These are phyloP conservation scores for Saururus chinensis DNA, from an alignment of 164 flowering plant species.

Conservation along the genomic window DNA sequence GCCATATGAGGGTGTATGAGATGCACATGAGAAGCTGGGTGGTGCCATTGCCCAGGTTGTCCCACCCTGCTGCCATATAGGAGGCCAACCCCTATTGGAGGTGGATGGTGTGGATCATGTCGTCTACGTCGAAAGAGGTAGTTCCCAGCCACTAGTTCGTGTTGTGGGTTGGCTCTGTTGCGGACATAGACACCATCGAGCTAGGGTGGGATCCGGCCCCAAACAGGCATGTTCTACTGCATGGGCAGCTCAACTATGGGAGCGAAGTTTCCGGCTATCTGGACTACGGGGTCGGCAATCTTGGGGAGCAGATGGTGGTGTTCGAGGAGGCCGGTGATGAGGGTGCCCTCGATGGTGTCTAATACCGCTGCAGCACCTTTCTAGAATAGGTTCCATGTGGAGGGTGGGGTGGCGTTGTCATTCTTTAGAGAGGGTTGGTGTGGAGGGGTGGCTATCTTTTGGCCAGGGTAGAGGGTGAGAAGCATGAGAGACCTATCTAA, in stretches of 20 bases:
- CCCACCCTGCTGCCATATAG: no score
- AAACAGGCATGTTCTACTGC: constrained; percentile 27
- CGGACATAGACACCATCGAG: constrained; percentile 68
- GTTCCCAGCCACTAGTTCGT: constrained; percentile 69
- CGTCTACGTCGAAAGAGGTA: constrained; percentile 93
- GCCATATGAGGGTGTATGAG: no score
- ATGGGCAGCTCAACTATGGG: constrained; percentile 73
- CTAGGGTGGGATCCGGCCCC: constrained; percentile 54
- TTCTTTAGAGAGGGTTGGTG: neutral
- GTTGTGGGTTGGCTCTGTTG: constrained; percentile 89
- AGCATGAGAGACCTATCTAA: no score
- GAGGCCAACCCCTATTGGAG: constrained; percentile 39
- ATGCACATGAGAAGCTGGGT: no score
- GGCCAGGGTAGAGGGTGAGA: neutral
- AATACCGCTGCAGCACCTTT: constrained; percentile 47
- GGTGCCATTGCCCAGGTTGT: no score
- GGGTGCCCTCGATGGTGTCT: constrained; percentile 36
- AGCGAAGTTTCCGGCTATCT: constrained; percentile 74
- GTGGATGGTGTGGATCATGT: constrained; percentile 74
- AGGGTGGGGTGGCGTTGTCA: constrained; percentile 2
- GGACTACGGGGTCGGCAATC: constrained; percentile 68
- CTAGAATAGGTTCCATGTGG: constrained; percentile 51
- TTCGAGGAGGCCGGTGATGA: constrained; percentile 30
- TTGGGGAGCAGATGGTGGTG: constrained; percentile 49
- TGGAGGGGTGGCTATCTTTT: neutral